Evolutionary conservation across 1,284 basidiomycete genomes (phyloP).

Genomic region (Tilletia caries): DNA sequence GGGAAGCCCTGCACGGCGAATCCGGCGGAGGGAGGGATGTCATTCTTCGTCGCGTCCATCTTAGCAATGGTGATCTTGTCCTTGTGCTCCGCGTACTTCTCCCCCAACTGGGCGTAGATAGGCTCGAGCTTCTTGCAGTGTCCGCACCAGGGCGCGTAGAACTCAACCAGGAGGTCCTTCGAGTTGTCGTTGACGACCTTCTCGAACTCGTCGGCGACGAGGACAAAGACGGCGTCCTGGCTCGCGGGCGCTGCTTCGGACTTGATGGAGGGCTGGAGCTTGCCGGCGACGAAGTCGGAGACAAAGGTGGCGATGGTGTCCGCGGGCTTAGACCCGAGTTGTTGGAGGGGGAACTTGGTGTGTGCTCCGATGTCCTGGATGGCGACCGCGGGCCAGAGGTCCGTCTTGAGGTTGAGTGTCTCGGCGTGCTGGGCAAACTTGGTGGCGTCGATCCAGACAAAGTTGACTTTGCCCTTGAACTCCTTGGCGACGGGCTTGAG

Average conservation of each 20-base stretch:
- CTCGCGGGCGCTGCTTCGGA: conserved; percentile 77
- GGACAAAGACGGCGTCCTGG: conserved; percentile 77
- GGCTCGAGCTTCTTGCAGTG: conserved; percentile 89
- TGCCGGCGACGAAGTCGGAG: conserved; percentile 67
- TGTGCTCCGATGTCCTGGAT: conserved; percentile 79
- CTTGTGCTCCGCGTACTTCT: conserved; percentile 72
- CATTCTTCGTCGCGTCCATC: conserved; percentile 95
- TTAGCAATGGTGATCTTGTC: conserved; percentile 78
- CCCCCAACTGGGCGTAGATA: conserved; percentile 84
- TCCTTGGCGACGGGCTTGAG: conserved; percentile 74
- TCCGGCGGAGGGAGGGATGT: conserved; percentile 78
- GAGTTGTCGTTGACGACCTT: conserved; percentile 71
- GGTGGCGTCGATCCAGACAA: conserved; percentile 95
- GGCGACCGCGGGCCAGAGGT: conserved; percentile 88
- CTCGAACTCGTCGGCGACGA: conserved; percentile 89
- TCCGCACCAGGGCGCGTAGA: conserved; percentile 83
- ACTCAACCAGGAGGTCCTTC: conserved; percentile 95
- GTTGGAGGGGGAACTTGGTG: conserved; percentile 85
- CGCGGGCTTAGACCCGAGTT: conserved; percentile 61
- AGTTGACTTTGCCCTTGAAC: conserved; percentile 85
- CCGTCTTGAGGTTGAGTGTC: conserved; percentile 75
- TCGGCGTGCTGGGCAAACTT: conserved; percentile 93
- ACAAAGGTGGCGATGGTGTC: conserved; percentile 63
- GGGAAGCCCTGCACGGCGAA: conserved; percentile 82
- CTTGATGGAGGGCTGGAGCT: conserved; percentile 81